These are phyloP conservation scores for Trichoderma orchidacearum DNA, from an alignment of 495 filamentous ascomycete species.

Conservation along the genomic window DNA sequence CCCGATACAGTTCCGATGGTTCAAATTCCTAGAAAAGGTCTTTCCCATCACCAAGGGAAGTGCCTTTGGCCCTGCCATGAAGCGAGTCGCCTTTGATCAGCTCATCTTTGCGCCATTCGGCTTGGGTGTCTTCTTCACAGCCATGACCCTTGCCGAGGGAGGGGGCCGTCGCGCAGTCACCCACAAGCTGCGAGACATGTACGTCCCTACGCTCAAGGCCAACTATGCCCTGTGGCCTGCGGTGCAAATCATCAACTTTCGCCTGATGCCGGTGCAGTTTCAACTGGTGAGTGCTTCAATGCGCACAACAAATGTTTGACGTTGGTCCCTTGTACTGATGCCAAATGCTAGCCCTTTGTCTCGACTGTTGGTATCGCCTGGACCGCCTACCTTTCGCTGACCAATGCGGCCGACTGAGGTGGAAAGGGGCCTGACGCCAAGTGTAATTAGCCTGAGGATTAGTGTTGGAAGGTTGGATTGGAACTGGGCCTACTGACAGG, in stretches of 20 bases:
- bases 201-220: conserved; percentile 84
- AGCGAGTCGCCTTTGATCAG: conserved; percentile 87
- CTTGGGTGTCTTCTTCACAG: conserved; percentile 81
- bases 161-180: conserved; percentile 68
- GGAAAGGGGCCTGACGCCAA: not conserved
- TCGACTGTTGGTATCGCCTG: conserved; percentile 94
- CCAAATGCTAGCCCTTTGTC: conserved; percentile 79
- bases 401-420: conserved; percentile 70
- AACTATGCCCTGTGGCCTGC: conserved; percentile 94
- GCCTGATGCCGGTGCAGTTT: conserved; percentile 87
- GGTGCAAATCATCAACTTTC: conserved; percentile 95
- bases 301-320: not conserved
- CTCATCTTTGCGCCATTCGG: conserved; percentile 87
- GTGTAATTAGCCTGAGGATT: too few species aligned
- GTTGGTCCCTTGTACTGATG: not conserved
- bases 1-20: conserved; percentile 95
- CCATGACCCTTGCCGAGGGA: conserved; percentile 93
- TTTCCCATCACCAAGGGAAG: conserved; percentile 75
- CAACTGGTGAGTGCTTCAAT: conserved; percentile 63
- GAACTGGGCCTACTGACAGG: not conserved
- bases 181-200: conserved; percentile 86
- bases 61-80: conserved; percentile 64
- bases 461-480: conserved; percentile 8
- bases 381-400: conserved; percentile 96
- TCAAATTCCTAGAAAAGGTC: conserved; percentile 63